Evolutionary conservation across 1,139 yeast species (phyloP).

Genomic region (Zygoascus hellenicus): DNA sequence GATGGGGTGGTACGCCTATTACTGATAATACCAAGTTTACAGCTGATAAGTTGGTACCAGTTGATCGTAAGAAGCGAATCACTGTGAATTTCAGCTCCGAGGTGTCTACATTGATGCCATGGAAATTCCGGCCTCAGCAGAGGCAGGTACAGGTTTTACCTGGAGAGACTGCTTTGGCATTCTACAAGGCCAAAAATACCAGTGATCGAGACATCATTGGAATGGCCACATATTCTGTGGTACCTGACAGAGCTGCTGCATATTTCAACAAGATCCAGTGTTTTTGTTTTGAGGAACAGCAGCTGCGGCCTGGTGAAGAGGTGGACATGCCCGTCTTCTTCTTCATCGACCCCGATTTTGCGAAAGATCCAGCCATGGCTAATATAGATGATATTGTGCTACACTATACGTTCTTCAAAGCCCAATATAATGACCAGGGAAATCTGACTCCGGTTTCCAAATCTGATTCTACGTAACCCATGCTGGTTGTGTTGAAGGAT

Average conservation of each 20-base stretch:
- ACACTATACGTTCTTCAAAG: conserved; percentile 83
- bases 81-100: conserved; percentile 85
- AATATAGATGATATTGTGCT: conserved; percentile 84
- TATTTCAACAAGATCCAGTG: conserved; percentile 96
- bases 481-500: no score
- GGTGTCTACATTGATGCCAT: conserved; percentile 84
- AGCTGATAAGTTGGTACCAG: conserved; percentile 81
- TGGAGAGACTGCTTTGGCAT: conserved; percentile 96
- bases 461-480: conserved; percentile 7
- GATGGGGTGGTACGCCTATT: conserved; percentile 93
- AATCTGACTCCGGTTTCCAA: conserved; percentile 23
- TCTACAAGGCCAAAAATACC: conserved; percentile 83
- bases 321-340: conserved; percentile 99
- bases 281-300: conserved; percentile 96
- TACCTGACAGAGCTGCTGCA: conserved; percentile 95
- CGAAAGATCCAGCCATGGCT: conserved; percentile 89
- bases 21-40: conserved; percentile 78
- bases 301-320: conserved; percentile 91
- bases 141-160: conserved; percentile 90
- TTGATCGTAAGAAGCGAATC: conserved; percentile 77
- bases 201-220: conserved; percentile 90
- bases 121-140: conserved; percentile 95
- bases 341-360: conserved; percentile 96
- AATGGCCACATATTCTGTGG: conserved; percentile 95
- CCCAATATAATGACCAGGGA: conserved; percentile 32